A percentile compares a stretch with the other conserved stretches of the same genome.
phyloP scores from a whole-genome alignment of 176 grass and related monocot genomes.

The Carex littledalei region DNA sequence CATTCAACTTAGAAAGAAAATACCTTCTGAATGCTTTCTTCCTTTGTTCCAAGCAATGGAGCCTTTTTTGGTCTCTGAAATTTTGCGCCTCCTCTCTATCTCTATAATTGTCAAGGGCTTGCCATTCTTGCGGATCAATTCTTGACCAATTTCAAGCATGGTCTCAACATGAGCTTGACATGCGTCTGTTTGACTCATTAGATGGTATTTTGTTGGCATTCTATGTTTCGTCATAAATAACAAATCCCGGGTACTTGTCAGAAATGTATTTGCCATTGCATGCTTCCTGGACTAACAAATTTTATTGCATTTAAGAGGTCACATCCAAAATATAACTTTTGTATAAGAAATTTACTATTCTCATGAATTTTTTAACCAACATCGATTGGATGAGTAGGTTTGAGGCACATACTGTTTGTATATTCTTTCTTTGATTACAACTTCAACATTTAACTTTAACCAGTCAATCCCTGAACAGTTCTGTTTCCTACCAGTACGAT shows the following conservation, averaged over 20 bases:
- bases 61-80: constrained; percentile 72
- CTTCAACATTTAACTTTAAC: not conserved
- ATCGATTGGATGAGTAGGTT: not conserved
- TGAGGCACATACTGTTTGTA: not conserved
- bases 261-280: not conserved
- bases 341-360: not conserved
- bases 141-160: not conserved
- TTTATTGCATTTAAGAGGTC: not conserved
- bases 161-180: not conserved
- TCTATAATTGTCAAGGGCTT: constrained; percentile 37
- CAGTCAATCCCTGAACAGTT: not conserved
- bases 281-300: constrained; percentile 12
- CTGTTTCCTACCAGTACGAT: not conserved
- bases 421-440: not conserved
- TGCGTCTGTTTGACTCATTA: not conserved
- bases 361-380: not conserved
- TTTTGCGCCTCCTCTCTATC: constrained; percentile 70
- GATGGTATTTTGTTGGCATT: not conserved
- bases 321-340: not conserved
- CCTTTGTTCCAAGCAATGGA: constrained; percentile 50
- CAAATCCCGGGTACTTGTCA: not conserved
- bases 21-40: constrained; percentile 12
- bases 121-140: not conserved
- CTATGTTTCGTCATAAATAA: not conserved
- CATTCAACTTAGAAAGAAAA: constrained; percentile 16